phyloP scores from a whole-genome alignment of 345 rosid species.

The Populus ilicifolia region DNA sequence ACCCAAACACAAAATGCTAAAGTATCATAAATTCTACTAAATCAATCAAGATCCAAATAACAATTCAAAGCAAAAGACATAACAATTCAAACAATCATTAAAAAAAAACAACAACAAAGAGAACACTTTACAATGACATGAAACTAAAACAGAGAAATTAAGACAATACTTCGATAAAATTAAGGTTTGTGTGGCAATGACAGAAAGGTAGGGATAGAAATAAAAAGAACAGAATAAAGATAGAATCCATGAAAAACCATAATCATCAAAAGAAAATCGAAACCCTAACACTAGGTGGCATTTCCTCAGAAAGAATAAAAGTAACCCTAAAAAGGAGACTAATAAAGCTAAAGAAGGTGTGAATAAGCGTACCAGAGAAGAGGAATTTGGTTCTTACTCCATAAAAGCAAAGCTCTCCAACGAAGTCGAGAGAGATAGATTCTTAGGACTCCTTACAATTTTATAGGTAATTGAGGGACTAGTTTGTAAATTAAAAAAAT shows the following conservation, averaged over 20 bases:
- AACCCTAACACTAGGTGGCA: not conserved
- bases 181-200: not conserved
- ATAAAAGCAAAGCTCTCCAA: not conserved
- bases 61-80: not conserved
- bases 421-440: not conserved
- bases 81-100: not conserved
- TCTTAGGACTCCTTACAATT: not conserved
- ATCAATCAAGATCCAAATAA: constrained; percentile 8
- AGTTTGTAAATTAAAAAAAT: not conserved
- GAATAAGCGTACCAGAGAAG: constrained; percentile 11
- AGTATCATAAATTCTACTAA: constrained; percentile 1
- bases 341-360: not conserved
- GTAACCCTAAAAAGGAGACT: not conserved
- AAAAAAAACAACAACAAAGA: not conserved
- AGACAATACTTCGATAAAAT: constrained; percentile 5
- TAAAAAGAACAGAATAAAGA: not conserved
- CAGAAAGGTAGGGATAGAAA: not conserved
- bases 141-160: constrained; percentile 4
- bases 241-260: constrained; percentile 1
- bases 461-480: constrained; percentile 28
- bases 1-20: not conserved
- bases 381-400: not conserved
- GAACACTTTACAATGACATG: not conserved
- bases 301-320: not conserved
- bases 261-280: not conserved